Conservation (phyloP, 306 rosid species). For the Quillaja saponaria region DNA sequence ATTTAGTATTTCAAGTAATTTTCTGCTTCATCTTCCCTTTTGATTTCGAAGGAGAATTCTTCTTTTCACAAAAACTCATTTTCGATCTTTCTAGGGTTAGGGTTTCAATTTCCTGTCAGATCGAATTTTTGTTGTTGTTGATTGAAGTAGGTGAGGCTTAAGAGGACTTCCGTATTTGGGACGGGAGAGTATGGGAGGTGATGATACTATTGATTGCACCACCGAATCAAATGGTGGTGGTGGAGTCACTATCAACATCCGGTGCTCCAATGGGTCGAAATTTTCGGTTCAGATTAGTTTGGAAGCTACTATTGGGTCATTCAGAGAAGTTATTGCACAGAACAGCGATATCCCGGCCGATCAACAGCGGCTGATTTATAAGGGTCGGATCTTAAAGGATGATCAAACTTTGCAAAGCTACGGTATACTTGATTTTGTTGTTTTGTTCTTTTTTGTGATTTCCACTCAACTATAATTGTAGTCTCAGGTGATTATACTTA, state of each 20-base stretch:
- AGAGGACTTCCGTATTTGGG: constrained; percentile 36
- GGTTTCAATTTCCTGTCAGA: constrained; percentile 24
- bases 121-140: constrained; percentile 5
- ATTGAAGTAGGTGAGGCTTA: constrained; percentile 1
- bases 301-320: constrained; percentile 54
- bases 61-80: neutral
- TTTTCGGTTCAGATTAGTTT: constrained; percentile 56
- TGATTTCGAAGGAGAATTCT: neutral
- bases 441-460: neutral
- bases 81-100: constrained; percentile 36
- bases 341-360: constrained; percentile 58
- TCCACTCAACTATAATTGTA: neutral
- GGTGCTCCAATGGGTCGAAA: constrained; percentile 73
- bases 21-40: constrained; percentile 3
- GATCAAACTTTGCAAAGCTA: constrained; percentile 76
- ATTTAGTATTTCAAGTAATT: constrained; percentile 6
- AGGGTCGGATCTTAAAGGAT: constrained; percentile 83
- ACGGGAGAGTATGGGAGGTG: constrained; percentile 62
- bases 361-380: constrained; percentile 84
- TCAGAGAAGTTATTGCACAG: constrained; percentile 55
- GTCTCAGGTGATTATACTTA: too few species aligned
- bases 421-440: constrained; percentile 36
- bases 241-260: constrained; percentile 60
- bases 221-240: constrained; percentile 34
- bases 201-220: constrained; percentile 41